Conservation (phyloP, 2,329 filamentous ascomycete species). For the Sclerotinia sclerotiorum region DNA sequence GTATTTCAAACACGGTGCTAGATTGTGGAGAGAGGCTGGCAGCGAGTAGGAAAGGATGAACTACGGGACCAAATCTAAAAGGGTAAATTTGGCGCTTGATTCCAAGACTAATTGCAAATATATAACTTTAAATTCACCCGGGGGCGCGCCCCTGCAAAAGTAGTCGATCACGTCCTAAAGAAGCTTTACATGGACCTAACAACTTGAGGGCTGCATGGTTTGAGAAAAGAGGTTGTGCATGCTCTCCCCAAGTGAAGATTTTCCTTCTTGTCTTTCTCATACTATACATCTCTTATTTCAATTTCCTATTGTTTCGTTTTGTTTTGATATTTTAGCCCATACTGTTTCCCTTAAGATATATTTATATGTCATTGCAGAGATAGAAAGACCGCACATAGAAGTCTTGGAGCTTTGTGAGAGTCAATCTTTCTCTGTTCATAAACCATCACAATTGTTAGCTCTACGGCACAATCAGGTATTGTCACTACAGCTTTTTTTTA, state of each 20-base stretch:
- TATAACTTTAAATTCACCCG: slow-evolving; percentile 8
- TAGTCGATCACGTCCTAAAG: slow-evolving; percentile 5
- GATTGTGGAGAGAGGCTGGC: neutral
- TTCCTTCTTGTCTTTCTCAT: neutral
- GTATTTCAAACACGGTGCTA: neutral
- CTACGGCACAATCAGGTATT: slow-evolving; percentile 20
- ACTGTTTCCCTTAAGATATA: neutral
- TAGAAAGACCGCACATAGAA: neutral
- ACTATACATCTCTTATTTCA: neutral
- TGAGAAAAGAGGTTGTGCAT: neutral
- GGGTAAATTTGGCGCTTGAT: neutral
- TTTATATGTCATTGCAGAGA: neutral
- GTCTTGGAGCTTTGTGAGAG: slow-evolving; percentile 7
- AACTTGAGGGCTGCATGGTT: slow-evolving; percentile 1
- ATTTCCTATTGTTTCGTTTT: neutral
- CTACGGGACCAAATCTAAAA: neutral
- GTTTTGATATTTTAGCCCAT: neutral
- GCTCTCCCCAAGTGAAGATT: neutral
- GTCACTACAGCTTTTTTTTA: neutral
- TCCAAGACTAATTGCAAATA: slow-evolving; percentile 6
- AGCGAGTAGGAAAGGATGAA: neutral
- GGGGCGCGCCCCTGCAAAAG: neutral
- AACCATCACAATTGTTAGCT: neutral
- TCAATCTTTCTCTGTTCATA: slow-evolving; percentile 3
- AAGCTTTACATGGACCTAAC: neutral